Percentiles rank a stretch among this genome's conserved stretches.
Conservation (phyloP, 345 rosid genomes). For the Salix dunnii region DNA sequence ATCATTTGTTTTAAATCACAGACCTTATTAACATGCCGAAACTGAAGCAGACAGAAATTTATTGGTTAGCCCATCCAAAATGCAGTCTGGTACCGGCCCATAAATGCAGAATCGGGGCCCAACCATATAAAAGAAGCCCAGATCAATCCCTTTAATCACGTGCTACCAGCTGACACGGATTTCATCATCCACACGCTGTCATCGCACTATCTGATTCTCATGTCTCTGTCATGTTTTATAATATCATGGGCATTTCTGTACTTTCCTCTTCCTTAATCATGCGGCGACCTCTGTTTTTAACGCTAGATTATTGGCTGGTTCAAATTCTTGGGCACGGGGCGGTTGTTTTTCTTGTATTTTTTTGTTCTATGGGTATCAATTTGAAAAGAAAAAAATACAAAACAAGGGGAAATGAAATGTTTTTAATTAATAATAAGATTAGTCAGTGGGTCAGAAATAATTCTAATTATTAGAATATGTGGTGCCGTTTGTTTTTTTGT, state of each 20-base stretch:
- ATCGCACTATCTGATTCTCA: constrained; percentile 25
- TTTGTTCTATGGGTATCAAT: too few species aligned
- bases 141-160: constrained; percentile 2
- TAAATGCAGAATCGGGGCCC: not conserved
- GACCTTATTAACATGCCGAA: too few species aligned
- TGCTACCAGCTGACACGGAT: constrained; percentile 6
- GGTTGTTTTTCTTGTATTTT: too few species aligned
- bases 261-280: not conserved
- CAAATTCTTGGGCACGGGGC: too few species aligned
- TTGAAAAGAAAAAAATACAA: too few species aligned
- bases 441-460: too few species aligned
- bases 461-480: too few species aligned
- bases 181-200: constrained; percentile 9
- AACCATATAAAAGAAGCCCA: not conserved
- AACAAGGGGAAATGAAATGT: too few species aligned
- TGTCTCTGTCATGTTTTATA: constrained; percentile 15
- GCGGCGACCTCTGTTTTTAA: constrained; percentile 18
- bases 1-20: too few species aligned
- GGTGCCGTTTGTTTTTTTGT: too few species aligned
- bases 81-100: not conserved
- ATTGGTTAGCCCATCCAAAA: not conserved
- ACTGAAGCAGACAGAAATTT: too few species aligned
- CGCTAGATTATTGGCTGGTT: not conserved
- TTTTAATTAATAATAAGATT: too few species aligned
- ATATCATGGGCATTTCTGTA: constrained; percentile 11